Evolutionary conservation across 805 yeast genomes (phyloP).

Genomic region (Zygotorulaspora florentina): DNA sequence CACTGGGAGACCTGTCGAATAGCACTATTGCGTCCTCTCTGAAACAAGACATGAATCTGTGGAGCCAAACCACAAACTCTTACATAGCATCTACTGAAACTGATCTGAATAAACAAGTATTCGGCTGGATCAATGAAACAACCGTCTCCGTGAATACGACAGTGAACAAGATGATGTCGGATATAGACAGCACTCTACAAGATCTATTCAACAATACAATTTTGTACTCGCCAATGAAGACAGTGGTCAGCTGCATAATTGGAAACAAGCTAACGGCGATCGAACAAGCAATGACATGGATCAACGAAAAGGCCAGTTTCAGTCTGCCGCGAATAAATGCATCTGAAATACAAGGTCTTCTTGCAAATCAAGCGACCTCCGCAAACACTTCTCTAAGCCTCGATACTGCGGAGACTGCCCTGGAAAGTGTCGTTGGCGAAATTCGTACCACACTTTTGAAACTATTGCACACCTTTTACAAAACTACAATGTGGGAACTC

Average conservation of each 20-base stretch:
- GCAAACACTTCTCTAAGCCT: constrained; percentile 2
- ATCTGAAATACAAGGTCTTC: constrained; percentile 23
- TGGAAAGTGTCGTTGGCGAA: constrained; percentile 5
- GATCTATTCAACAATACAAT: constrained; percentile 66
- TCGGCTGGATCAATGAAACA: constrained; percentile 61
- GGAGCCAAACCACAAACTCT: constrained; percentile 56
- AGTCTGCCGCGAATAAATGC: constrained; percentile 35
- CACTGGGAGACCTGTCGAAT: constrained; percentile 1
- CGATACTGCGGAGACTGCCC: constrained; percentile 4
- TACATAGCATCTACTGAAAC: constrained; percentile 48
- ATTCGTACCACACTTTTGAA: constrained; percentile 13
- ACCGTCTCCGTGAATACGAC: constrained; percentile 59
- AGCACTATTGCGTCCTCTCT: constrained; percentile 20
- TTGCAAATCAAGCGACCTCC: constrained; percentile 13
- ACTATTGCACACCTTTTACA: constrained; percentile 12
- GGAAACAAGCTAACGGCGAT: constrained; percentile 65
- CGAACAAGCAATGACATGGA: constrained; percentile 76
- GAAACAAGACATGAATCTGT: constrained; percentile 36
- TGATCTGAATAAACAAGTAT: constrained; percentile 55
- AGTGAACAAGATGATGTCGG: constrained; percentile 49
- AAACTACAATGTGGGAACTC: constrained; percentile 43
- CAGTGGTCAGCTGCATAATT: constrained; percentile 73
- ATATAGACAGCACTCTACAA: constrained; percentile 56
- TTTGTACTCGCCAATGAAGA: constrained; percentile 55
- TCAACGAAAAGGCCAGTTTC: constrained; percentile 10